These are phyloP conservation scores for Lipomyces oligophaga DNA, from an alignment of 805 yeast species.

Conservation along the genomic window DNA sequence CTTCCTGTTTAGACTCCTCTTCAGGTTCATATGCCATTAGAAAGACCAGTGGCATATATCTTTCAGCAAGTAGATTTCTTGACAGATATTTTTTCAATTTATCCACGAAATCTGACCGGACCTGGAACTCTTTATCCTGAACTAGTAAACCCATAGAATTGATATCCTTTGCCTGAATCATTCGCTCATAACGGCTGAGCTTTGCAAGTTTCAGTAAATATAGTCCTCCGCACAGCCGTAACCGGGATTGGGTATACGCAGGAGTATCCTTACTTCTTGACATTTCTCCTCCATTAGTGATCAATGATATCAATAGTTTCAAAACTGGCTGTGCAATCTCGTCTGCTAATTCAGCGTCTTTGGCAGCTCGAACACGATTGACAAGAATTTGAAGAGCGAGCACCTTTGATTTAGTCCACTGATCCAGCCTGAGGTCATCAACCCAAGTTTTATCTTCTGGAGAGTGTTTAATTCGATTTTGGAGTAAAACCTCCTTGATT, in stretches of 20 bases:
- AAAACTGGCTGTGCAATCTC: slow-evolving; percentile 59
- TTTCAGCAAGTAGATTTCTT: slow-evolving; percentile 53
- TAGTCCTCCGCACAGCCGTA: slow-evolving; percentile 67
- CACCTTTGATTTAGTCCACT: slow-evolving; percentile 47
- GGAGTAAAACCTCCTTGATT: slow-evolving; percentile 58
- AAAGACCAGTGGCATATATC: slow-evolving; percentile 63
- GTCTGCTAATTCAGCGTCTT: slow-evolving; percentile 40
- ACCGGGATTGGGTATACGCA: slow-evolving; percentile 49
- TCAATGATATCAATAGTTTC: slow-evolving; percentile 60
- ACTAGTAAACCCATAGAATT: slow-evolving; percentile 54
- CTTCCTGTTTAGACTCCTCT: slow-evolving; percentile 45
- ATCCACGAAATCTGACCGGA: slow-evolving; percentile 51
- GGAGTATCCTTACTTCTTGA: slow-evolving; percentile 49
- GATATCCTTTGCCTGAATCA: slow-evolving; percentile 52
- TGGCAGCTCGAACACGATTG: slow-evolving; percentile 49
- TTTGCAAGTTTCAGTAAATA: slow-evolving; percentile 62
- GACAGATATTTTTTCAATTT: slow-evolving; percentile 52
- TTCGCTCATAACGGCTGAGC: slow-evolving; percentile 47
- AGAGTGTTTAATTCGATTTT: slow-evolving; percentile 40
- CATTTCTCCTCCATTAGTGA: slow-evolving; percentile 77
- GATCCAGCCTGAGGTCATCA: slow-evolving; percentile 43
- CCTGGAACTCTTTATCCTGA: slow-evolving; percentile 61
- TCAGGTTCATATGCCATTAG: slow-evolving; percentile 77
- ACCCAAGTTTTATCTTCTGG: slow-evolving; percentile 46
- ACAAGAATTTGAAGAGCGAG: slow-evolving; percentile 54